phyloP scores from a whole-genome alignment of 192 early-diverging fungal species.

The Irineochytrium annulatum region DNA sequence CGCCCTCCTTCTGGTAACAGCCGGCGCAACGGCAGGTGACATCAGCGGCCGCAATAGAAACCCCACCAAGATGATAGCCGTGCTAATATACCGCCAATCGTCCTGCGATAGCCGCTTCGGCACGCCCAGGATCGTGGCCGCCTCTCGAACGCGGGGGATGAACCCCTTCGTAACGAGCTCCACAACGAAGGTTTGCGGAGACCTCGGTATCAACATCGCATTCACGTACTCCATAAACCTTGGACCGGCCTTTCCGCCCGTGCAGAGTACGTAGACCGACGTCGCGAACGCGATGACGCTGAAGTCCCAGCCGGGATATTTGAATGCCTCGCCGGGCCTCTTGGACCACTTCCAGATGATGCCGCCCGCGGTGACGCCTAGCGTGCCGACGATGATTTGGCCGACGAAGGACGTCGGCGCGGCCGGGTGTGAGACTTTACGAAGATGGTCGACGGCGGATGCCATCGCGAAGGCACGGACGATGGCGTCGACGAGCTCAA shows the following conservation, averaged over 20 bases:
- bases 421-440: conserved; percentile 4
- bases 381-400: conserved; percentile 25
- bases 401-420: conserved; percentile 10
- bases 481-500: conserved; percentile 26
- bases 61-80: not conserved
- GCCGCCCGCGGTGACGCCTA: conserved; percentile 31
- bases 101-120: not conserved
- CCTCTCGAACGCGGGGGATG: not conserved
- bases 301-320: conserved; percentile 34
- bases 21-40: not conserved
- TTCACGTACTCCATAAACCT: not conserved
- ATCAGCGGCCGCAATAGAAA: conserved; percentile 1
- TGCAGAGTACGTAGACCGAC: conserved; percentile 10
- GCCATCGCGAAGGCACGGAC: conserved; percentile 22
- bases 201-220: not conserved
- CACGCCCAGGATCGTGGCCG: not conserved
- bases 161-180: not conserved
- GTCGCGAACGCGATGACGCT: conserved; percentile 19
- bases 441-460: conserved; percentile 9
- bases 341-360: conserved; percentile 23
- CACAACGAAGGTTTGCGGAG: not conserved
- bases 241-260: not conserved
- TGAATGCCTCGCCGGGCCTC: conserved; percentile 3
- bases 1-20: no score
- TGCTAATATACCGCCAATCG: not conserved